Evolutionary conservation across 768 basidiomycete species (phyloP), one percentile per base, ranked within the genome.

Genomic region (Rhodotorula graminis): DNA sequence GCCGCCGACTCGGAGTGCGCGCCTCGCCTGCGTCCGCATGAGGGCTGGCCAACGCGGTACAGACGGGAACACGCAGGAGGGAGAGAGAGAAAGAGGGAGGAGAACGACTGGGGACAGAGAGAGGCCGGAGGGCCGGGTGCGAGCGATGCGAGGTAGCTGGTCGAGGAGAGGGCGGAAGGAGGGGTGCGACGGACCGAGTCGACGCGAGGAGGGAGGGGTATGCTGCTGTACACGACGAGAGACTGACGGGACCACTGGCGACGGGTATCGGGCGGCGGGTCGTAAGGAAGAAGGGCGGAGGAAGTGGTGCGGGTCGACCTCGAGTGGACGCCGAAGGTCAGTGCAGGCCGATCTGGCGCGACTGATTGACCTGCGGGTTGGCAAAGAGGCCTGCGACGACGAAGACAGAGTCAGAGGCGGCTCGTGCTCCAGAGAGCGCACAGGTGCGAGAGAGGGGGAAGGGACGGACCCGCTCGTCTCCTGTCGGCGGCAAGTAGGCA

Each of bases 371-470:
- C 29, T 63, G 52, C 0, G 71, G 65, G 61, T 67, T 67, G 33
- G 71, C 65, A 19, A 72, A 72, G 65, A 72, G 56, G 23, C 71
- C 71, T 31, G 62, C 56, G 44, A 55, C 50, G 29, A 65, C 65
- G 25, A 63, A 65, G 25, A 59, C 25, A 6, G 63, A 61, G 42
- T 29, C 62, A 63, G 49, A 37, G 31, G 29, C 14, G 23, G 3
- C 6, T 16, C 15, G 46, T 19, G 56, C 33, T 57, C 31, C n/a
- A n/a, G n/a, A n/a, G n/a, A n/a, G n/a, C n/a, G n/a, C n/a, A n/a
- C n/a, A n/a, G n/a, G n/a, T n/a, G n/a, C n/a, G n/a, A n/a, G n/a
- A n/a, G n/a, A n/a, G n/a, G n/a, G n/a, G n/a, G n/a, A n/a, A n/a
- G 27, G 15, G n/a, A 61, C 60, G 42, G 11, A 61, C 60, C 60